These are phyloP conservation scores for Nakataea oryzae DNA, from an alignment of 2,329 filamentous ascomycete species.

Conservation along the genomic window DNA sequence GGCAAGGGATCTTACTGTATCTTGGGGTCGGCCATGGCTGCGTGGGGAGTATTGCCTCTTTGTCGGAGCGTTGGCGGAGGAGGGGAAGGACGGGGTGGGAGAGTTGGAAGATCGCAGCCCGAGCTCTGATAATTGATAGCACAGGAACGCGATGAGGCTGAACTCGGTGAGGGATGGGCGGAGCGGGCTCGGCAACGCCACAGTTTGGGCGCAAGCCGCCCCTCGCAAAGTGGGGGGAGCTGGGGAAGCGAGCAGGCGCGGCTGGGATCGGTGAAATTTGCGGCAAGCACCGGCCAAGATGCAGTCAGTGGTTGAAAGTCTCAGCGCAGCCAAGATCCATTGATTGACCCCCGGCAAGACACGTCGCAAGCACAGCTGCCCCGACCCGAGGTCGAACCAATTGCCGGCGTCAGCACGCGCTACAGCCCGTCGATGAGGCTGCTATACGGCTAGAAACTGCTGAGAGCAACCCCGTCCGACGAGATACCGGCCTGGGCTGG, in stretches of 20 bases:
- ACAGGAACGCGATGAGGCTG: background rate
- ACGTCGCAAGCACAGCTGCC: background rate
- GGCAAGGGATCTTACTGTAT: conserved; percentile 47
- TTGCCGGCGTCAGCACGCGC: background rate
- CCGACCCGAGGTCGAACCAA: background rate
- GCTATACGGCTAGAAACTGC: background rate
- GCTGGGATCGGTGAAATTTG: background rate
- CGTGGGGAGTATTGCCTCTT: conserved; percentile 10
- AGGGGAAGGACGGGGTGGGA: background rate
- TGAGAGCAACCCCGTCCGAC: background rate
- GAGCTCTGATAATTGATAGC: background rate
- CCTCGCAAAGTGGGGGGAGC: background rate
- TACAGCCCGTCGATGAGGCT: background rate
- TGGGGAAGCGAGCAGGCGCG: background rate
- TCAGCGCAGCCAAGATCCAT: background rate
- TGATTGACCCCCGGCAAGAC: background rate
- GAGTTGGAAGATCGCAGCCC: background rate
- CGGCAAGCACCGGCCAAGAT: background rate
- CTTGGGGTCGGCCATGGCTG: conserved; percentile 55
- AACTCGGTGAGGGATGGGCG: background rate
- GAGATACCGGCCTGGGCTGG: background rate
- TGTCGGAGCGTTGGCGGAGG: background rate
- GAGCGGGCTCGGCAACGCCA: background rate
- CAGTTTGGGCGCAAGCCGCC: no score
- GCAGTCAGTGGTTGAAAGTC: background rate